Conservation (phyloP, 23 red algal genomes). For the Gracilaria domingensis region DNA sequence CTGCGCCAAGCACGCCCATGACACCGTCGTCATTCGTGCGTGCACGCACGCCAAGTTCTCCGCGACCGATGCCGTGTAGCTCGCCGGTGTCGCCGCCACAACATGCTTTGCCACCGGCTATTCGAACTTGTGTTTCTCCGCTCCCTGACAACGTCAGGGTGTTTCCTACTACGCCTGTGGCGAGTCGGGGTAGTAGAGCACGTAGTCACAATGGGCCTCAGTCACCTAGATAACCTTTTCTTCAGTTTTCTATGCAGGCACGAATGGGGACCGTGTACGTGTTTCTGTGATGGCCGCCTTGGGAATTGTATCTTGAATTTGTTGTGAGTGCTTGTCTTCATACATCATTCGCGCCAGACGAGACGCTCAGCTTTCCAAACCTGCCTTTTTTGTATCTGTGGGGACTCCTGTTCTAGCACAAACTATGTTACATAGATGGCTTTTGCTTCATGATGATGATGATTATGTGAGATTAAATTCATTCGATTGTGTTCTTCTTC, state of each 20-base stretch:
- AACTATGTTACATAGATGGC: no score
- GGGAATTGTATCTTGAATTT: neutral
- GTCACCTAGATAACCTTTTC: neutral
- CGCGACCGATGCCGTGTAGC: neutral
- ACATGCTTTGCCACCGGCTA: constrained; percentile 10
- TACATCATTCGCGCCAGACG: neutral
- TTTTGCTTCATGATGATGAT: no score
- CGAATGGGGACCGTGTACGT: neutral
- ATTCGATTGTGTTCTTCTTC: no score
- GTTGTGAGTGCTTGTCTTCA: neutral
- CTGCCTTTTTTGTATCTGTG: neutral
- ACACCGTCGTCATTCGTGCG: constrained; percentile 1
- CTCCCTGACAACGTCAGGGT: neutral
- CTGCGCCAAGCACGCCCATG: constrained; percentile 13
- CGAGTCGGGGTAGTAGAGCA: neutral
- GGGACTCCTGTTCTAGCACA: no score
- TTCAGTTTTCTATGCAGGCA: no score
- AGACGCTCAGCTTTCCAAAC: neutral
- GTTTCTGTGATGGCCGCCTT: no score
- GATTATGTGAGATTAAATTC: no score
- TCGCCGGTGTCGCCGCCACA: constrained; percentile 8
- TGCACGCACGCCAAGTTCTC: constrained; percentile 2
- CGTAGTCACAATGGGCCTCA: constrained; percentile 1
- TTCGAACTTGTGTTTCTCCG: neutral
- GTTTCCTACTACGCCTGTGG: constrained; percentile 13